These are phyloP conservation scores for Verticillium zaregamsianum DNA, from an alignment of 2,329 filamentous ascomycete species.

Conservation along the genomic window DNA sequence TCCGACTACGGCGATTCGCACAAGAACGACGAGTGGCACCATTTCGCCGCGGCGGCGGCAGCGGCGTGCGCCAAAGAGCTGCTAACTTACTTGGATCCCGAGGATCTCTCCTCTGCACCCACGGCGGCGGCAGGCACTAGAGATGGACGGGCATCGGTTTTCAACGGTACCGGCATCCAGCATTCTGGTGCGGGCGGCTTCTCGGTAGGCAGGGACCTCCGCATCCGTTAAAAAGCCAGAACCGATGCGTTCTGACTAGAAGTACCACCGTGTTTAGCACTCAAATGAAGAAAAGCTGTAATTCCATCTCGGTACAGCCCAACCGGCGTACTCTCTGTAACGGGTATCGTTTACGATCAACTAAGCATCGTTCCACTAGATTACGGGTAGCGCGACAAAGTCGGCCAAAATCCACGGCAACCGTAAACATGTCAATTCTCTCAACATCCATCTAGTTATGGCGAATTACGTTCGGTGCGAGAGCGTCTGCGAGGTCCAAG, in stretches of 20 bases:
- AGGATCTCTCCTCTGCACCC: background rate
- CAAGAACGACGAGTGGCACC: conserved; percentile 17
- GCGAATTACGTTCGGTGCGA: background rate
- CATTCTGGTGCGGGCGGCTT: background rate
- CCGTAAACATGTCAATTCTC: background rate
- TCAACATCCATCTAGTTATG: background rate
- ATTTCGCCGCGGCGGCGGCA: conserved; percentile 14
- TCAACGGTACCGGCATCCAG: background rate
- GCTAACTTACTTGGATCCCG: background rate
- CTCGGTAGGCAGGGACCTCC: background rate
- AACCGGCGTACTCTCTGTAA: too few species aligned
- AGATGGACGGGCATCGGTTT: background rate
- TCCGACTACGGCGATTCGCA: conserved; percentile 18
- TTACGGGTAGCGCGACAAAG: too few species aligned
- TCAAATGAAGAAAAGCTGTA: background rate
- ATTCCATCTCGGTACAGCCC: too few species aligned
- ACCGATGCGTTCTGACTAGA: background rate
- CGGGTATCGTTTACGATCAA: too few species aligned
- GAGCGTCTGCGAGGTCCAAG: background rate
- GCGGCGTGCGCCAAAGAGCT: conserved; percentile 13
- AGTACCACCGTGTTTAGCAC: background rate
- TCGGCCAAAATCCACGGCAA: background rate
- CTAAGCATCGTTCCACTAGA: too few species aligned
- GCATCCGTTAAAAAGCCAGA: background rate
- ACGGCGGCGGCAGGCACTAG: background rate